A percentile compares a stretch with the other conserved stretches of the same genome.
Conservation (phyloP, 1,284 basidiomycete genomes). For the Irpex rosettiformis region DNA sequence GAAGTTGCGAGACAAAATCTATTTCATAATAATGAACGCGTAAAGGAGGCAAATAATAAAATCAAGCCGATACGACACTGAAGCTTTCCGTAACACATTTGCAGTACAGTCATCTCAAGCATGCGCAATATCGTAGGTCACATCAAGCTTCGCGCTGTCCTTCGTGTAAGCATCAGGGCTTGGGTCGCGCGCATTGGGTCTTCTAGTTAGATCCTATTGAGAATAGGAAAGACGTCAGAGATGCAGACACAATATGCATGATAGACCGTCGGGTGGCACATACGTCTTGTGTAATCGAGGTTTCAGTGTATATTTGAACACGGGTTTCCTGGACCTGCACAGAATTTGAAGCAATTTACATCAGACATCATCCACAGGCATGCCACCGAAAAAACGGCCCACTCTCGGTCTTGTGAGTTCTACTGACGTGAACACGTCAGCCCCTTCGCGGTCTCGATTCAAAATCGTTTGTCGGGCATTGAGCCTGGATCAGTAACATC, state of each 20-base stretch:
- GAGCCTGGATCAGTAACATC: not conserved
- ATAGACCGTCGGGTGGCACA: not conserved
- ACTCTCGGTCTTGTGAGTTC: not conserved
- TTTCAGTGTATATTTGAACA: not conserved
- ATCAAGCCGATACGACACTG: no score
- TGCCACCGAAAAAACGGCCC: no score
- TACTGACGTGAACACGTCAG: not conserved
- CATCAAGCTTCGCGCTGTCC: not conserved
- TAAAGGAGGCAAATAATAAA: no score
- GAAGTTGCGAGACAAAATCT: not conserved
- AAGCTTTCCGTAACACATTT: no score
- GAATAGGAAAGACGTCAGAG: not conserved
- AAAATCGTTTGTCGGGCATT: not conserved
- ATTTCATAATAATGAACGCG: not conserved
- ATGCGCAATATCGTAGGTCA: not conserved
- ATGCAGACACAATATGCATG: not conserved
- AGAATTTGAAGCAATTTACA: no score
- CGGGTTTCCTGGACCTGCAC: not conserved
- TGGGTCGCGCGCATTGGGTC: not conserved
- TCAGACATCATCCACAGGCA: no score
- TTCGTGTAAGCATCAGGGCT: not conserved
- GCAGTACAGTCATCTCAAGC: no score
- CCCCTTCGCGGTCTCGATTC: not conserved
- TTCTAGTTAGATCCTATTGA: not conserved
- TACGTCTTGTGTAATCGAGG: not conserved